Conservation (phyloP, 169 alveolate species). For the Perkinsus marinus region DNA sequence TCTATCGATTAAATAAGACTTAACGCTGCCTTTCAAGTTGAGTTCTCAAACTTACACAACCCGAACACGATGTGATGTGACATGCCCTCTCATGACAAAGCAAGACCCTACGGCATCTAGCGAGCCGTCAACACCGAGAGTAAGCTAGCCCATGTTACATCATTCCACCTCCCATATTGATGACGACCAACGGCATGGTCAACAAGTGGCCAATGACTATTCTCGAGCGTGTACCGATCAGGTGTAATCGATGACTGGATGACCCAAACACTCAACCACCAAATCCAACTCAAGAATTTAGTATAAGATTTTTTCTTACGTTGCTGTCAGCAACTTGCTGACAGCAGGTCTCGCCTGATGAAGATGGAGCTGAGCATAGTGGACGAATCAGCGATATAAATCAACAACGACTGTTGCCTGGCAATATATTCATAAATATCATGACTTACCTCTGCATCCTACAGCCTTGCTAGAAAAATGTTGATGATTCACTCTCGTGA, state of each 20-base stretch:
- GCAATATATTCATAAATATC: no score
- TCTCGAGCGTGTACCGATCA: background rate
- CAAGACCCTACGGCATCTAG: background rate
- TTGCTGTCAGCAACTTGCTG: no score
- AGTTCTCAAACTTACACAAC: conserved; percentile 5
- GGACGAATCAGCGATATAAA: no score
- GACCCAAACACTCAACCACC: background rate
- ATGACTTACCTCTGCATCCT: no score
- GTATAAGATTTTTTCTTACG: no score
- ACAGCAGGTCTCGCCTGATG: no score
- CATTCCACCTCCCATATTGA: conserved; percentile 73
- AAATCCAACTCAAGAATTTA: background rate
- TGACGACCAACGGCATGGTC: conserved; percentile 50
- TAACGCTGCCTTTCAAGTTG: background rate
- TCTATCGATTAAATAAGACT: background rate
- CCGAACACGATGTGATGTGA: no score
- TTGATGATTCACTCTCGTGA: no score
- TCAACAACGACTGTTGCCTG: no score
- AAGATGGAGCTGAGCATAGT: no score
- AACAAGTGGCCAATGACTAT: background rate
- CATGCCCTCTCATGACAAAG: no score
- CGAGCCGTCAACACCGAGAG: background rate
- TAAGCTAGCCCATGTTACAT: conserved; percentile 17
- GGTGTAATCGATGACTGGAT: background rate
- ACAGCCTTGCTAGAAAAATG: no score